These are phyloP conservation scores for Parascedosporium putredinis DNA, from an alignment of 2,329 filamentous ascomycete genomes.

Conservation along the genomic window DNA sequence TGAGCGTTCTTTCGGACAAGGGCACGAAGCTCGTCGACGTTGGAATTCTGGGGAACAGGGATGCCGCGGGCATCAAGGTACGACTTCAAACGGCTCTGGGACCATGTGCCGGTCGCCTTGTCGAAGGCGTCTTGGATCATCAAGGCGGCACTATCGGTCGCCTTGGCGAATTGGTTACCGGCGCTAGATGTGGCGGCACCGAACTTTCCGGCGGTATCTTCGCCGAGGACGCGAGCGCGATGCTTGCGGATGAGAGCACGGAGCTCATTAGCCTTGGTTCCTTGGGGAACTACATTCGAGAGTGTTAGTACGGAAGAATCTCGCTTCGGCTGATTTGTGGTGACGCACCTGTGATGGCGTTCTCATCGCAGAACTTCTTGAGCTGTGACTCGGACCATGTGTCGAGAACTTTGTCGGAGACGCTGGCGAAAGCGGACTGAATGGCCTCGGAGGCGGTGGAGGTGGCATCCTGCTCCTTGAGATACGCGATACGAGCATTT, in stretches of 20 bases:
- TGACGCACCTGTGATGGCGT: conserved; percentile 50
- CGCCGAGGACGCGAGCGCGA: conserved; percentile 59
- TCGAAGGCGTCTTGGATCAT: conserved; percentile 60
- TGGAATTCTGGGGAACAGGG: conserved; percentile 61
- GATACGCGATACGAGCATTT: conserved; percentile 70
- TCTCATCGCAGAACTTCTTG: conserved; percentile 89
- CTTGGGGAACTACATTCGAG: conserved; percentile 51
- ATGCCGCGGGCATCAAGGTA: conserved; percentile 69
- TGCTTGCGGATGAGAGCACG: conserved; percentile 84
- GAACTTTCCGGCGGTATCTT: conserved; percentile 49
- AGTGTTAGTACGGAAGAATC: background rate
- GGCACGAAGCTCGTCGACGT: conserved; percentile 62
- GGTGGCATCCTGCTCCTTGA: conserved; percentile 53
- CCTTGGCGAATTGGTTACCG: conserved; percentile 65
- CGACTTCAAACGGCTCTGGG: conserved; percentile 65
- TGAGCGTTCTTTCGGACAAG: conserved; percentile 64
- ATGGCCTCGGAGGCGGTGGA: conserved; percentile 54
- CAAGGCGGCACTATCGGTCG: conserved; percentile 56
- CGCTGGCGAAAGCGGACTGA: conserved; percentile 57
- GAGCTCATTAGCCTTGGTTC: conserved; percentile 81
- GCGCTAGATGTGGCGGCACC: conserved; percentile 67
- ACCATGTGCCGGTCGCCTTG: conserved; percentile 52
- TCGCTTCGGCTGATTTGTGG: no score
- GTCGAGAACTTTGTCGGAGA: conserved; percentile 78
- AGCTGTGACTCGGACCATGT: conserved; percentile 82